Evolutionary conservation across 306 rosid genomes (phyloP).

Genomic region (Cucurbita pepo): DNA sequence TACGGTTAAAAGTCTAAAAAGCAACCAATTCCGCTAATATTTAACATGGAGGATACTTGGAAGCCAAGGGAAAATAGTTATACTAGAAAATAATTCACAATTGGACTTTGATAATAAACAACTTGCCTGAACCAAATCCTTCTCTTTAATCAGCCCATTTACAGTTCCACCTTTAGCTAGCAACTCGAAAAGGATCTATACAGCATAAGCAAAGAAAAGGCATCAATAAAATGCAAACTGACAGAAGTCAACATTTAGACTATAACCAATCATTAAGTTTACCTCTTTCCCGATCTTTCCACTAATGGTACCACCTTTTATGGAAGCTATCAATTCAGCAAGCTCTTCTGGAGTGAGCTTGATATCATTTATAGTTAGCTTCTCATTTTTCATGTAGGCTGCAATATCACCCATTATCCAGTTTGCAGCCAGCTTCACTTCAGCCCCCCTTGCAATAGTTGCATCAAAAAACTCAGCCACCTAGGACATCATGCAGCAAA

Average conservation of each 20-base stretch:
- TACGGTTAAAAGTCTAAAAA: background rate
- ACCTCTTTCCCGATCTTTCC: constrained; percentile 98
- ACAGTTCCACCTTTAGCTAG: constrained; percentile 87
- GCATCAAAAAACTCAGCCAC: constrained; percentile 75
- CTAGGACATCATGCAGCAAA: constrained; percentile 30
- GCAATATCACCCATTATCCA: constrained; percentile 97
- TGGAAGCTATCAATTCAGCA: constrained; percentile 69
- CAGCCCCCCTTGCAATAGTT: constrained; percentile 65
- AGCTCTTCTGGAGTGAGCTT: constrained; percentile 69
- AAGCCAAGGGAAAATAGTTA: background rate
- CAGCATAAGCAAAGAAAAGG: constrained; percentile 3
- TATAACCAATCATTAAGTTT: background rate
- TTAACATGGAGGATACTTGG: background rate
- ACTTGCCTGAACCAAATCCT: constrained; percentile 86
- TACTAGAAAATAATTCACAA: background rate
- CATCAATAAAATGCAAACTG: background rate
- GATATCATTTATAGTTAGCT: constrained; percentile 58
- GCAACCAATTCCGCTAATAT: background rate
- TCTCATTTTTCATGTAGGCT: constrained; percentile 78
- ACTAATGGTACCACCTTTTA: constrained; percentile 63
- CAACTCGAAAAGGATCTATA: constrained; percentile 73
- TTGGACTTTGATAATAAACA: background rate
- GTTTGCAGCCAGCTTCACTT: constrained; percentile 75
- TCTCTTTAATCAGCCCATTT: constrained; percentile 60
- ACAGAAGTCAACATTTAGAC: background rate